Conservation (phyloP, 768 basidiomycete genomes). For the Calocera viscosa region DNA sequence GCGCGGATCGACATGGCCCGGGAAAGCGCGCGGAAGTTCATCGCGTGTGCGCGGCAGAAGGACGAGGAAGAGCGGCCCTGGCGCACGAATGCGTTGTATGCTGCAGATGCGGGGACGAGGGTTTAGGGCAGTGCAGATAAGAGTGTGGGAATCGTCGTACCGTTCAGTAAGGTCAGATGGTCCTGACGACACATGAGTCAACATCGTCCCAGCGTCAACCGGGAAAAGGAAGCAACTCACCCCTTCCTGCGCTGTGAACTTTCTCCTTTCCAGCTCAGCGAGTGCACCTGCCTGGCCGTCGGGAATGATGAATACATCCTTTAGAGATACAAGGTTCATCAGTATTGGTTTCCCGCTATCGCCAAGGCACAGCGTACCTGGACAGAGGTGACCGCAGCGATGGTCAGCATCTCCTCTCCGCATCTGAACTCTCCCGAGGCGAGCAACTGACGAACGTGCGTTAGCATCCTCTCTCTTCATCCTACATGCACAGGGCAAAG, state of each 20-base stretch:
- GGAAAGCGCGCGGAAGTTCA: conserved; percentile 90
- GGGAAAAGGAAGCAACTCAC: conserved; percentile 38
- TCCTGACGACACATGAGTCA: conserved; percentile 42
- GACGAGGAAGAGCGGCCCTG: conserved; percentile 63
- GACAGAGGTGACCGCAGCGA: conserved; percentile 88
- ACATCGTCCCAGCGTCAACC: conserved; percentile 10
- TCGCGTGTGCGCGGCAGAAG: conserved; percentile 86
- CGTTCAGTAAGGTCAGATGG: conserved; percentile 87
- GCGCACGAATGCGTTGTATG: conserved; percentile 82
- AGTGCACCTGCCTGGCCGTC: conserved; percentile 75
- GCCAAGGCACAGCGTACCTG: conserved; percentile 38
- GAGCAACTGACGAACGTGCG: conserved; percentile 48
- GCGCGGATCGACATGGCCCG: conserved; percentile 86
- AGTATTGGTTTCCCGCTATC: not conserved
- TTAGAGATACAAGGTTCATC: not conserved
- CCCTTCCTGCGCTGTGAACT: conserved; percentile 97
- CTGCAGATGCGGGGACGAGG: conserved; percentile 30
- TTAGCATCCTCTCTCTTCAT: no score
- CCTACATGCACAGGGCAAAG: no score
- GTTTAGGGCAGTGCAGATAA: not conserved
- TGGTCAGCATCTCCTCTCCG: conserved; percentile 89
- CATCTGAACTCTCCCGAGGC: conserved; percentile 74
- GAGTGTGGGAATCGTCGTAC: conserved; percentile 30
- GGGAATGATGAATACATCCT: conserved; percentile 86
- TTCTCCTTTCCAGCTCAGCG: conserved; percentile 83